These are phyloP conservation scores for Trichoderma gamsii DNA, from an alignment of 495 filamentous ascomycete genomes.

Conservation along the genomic window DNA sequence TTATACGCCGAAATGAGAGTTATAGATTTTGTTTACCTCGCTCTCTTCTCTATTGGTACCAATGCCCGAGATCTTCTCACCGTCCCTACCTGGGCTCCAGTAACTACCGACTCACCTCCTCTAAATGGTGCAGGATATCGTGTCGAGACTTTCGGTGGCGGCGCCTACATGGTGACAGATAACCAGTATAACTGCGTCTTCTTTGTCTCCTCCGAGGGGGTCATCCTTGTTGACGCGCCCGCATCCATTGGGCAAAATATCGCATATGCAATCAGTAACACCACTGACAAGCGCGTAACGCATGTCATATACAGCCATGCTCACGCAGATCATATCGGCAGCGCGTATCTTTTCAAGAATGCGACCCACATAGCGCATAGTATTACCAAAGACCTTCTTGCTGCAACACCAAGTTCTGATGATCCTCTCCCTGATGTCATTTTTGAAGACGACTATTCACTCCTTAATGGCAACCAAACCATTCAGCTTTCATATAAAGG, in stretches of 20 bases:
- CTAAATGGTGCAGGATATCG: constrained; percentile 24
- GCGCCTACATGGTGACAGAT: constrained; percentile 37
- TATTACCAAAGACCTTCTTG: constrained; percentile 24
- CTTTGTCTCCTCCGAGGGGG: constrained; percentile 30
- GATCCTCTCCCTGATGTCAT: constrained; percentile 30
- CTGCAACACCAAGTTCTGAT: constrained; percentile 20
- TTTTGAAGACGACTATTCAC: constrained; percentile 26
- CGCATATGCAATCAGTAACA: constrained; percentile 31
- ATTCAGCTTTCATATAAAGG: constrained; percentile 34
- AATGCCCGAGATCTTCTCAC: too few relatives aligned
- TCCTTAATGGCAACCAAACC: constrained; percentile 35
- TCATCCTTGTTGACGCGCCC: constrained; percentile 38
- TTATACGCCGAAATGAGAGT: too few relatives aligned
- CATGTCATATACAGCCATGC: constrained; percentile 37
- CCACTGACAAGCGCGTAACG: constrained; percentile 29
- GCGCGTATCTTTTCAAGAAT: constrained; percentile 26
- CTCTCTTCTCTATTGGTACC: too few relatives aligned
- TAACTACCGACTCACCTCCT: not conserved
- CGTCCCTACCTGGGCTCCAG: too few relatives aligned
- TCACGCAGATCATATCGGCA: constrained; percentile 37
- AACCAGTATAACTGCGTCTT: constrained; percentile 32
- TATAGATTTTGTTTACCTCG: too few relatives aligned
- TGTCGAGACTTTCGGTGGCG: constrained; percentile 29
- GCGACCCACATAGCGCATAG: constrained; percentile 31
- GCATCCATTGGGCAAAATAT: constrained; percentile 35